Conservation (phyloP, 1,139 yeast genomes). For the Saccharomycopsis hybrid region DNA sequence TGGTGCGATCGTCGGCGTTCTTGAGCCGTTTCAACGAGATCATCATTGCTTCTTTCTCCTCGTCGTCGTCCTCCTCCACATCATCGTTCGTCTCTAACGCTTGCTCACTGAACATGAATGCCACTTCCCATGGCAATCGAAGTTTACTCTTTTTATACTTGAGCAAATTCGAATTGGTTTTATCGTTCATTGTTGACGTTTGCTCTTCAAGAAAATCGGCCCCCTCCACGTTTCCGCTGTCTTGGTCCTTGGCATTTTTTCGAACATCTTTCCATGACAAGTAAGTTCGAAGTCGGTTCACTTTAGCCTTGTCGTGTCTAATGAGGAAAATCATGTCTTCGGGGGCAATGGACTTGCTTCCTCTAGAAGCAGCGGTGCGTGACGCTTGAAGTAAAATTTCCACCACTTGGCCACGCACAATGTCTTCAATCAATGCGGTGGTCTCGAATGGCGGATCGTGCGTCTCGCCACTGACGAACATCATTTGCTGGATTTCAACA, state of each 20-base stretch:
- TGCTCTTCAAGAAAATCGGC: conserved; percentile 46
- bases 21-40: conserved; percentile 84
- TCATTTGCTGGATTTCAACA: conserved; percentile 92
- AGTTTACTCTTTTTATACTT: conserved; percentile 74
- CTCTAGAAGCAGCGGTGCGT: conserved; percentile 70
- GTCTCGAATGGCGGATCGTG: conserved; percentile 92
- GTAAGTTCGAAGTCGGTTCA: conserved; percentile 81
- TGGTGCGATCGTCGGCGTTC: conserved; percentile 91
- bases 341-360: conserved; percentile 79
- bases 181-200: conserved; percentile 34
- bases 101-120: conserved; percentile 88
- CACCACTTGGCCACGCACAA: conserved; percentile 90
- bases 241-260: conserved; percentile 95
- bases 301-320: conserved; percentile 92
- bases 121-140: conserved; percentile 91
- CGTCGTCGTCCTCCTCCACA: conserved; percentile 76
- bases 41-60: conserved; percentile 80
- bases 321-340: conserved; percentile 92
- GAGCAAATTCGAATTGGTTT: conserved; percentile 41
- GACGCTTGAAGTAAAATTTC: conserved; percentile 80
- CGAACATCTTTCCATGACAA: conserved; percentile 97
- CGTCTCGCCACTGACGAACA: conserved; percentile 96
- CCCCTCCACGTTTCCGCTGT: conserved; percentile 64
- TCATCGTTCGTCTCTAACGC: conserved; percentile 79
- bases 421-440: conserved; percentile 86